Conservation (phyloP, 139 green algal species). For the Limnomonas spitsbergensis region DNA sequence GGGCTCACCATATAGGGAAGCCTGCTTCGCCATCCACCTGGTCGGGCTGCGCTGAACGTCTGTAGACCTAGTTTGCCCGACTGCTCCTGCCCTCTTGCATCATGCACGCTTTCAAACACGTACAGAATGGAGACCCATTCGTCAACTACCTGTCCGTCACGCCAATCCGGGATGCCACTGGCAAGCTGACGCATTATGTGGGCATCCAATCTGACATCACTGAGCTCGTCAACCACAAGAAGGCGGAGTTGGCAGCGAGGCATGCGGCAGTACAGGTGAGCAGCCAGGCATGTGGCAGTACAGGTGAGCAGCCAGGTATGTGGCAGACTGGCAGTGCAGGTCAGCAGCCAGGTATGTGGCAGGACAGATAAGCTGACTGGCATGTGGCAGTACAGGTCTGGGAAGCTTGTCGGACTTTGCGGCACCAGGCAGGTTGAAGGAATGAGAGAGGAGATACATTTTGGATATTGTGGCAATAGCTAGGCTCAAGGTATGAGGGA, state of each 20-base stretch:
- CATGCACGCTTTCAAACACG: no score
- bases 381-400: no score
- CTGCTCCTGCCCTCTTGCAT: no score
- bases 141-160: slow-evolving; percentile 78
- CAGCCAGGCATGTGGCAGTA: neutral
- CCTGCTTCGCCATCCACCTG: no score
- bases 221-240: slow-evolving; percentile 64
- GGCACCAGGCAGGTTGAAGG: no score
- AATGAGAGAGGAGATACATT: no score
- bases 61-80: no score
- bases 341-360: slow-evolving; percentile 4
- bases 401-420: no score
- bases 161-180: slow-evolving; percentile 56
- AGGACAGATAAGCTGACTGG: neutral
- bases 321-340: slow-evolving; percentile 9
- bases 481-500: no score
- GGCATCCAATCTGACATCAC: slow-evolving; percentile 83
- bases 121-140: slow-evolving; percentile 66
- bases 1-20: no score
- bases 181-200: slow-evolving; percentile 78
- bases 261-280: slow-evolving; percentile 28
- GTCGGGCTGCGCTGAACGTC: no score
- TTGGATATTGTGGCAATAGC: no score
- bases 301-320: slow-evolving; percentile 6
- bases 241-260: slow-evolving; percentile 57